Conservation (phyloP, 73 alveolate genomes). For the Vitrella brassicaformis region DNA sequence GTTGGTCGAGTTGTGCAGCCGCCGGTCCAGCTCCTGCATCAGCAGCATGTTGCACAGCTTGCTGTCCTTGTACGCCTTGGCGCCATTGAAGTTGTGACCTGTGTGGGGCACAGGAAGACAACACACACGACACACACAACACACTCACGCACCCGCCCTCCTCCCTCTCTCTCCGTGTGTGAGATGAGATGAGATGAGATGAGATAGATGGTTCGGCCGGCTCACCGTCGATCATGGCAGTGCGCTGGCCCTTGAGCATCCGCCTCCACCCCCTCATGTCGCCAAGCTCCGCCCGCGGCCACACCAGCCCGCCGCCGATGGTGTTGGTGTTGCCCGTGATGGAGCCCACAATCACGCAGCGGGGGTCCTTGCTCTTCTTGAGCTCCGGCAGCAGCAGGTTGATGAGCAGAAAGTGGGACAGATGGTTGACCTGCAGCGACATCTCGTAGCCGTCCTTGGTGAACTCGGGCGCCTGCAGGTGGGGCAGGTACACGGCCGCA, state of each 20-base stretch:
- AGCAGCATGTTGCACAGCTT: conserved; percentile 26
- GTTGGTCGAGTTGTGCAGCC: neutral
- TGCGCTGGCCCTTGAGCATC: conserved; percentile 5
- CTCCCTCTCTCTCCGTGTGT: too few species aligned
- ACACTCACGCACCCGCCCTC: too few species aligned
- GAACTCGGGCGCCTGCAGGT: conserved; percentile 16
- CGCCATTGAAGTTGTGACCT: conserved; percentile 38
- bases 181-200: too few species aligned
- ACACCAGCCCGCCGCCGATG: conserved; percentile 30
- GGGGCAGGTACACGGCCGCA: conserved; percentile 29
- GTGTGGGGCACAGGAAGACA: too few species aligned
- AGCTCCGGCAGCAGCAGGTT: neutral
- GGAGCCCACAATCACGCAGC: conserved; percentile 24
- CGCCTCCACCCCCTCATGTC: conserved; percentile 15
- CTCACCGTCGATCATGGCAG: conserved; percentile 36
- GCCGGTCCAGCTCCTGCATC: neutral
- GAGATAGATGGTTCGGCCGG: too few species aligned
- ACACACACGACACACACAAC: too few species aligned
- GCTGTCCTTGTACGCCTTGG: conserved; percentile 29
- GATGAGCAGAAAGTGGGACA: conserved; percentile 4
- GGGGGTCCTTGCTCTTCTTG: conserved; percentile 8
- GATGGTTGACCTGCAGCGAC: conserved; percentile 26
- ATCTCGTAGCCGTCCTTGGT: conserved; percentile 26
- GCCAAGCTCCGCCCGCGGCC: conserved; percentile 16
- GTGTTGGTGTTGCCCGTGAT: conserved; percentile 28